These are phyloP conservation scores for Pichia deserticola DNA, from an alignment of 805 yeast genomes.

Conservation along the genomic window DNA sequence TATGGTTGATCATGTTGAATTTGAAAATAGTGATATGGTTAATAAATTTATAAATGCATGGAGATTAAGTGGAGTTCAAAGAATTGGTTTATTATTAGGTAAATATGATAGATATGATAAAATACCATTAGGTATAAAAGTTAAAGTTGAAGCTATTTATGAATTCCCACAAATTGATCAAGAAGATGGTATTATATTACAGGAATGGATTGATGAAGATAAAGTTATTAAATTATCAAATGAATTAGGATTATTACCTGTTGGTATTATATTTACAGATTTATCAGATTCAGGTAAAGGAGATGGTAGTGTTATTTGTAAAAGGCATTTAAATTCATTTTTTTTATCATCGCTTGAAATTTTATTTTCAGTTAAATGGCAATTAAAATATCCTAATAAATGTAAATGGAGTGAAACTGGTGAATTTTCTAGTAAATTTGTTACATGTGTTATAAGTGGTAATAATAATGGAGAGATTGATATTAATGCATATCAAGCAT, in stretches of 20 bases:
- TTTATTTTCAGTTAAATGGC: constrained; percentile 74
- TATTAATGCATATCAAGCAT: constrained; percentile 83
- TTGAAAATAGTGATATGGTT: constrained; percentile 63
- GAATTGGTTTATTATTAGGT: constrained; percentile 83
- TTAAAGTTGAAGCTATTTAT: constrained; percentile 86
- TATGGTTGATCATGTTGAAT: constrained; percentile 97
- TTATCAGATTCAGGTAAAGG: constrained; percentile 79
- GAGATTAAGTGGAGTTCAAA: constrained; percentile 83
- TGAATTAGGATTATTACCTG: constrained; percentile 54
- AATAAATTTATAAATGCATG: constrained; percentile 85
- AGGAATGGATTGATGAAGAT: constrained; percentile 47
- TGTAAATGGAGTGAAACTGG: constrained; percentile 60
- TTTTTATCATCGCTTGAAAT: constrained; percentile 86
- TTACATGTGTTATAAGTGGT: constrained; percentile 92
- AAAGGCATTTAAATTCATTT: constrained; percentile 86
- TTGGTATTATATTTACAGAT: constrained; percentile 88
- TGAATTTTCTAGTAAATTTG: constrained; percentile 76
- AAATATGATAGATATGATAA: constrained; percentile 67
- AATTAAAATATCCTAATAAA: constrained; percentile 52
- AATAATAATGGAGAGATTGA: constrained; percentile 84
- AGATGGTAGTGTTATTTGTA: constrained; percentile 85
- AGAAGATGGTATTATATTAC: constrained; percentile 69
- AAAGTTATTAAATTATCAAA: constrained; percentile 48
- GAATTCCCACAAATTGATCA: constrained; percentile 89
- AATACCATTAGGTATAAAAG: constrained; percentile 90